Conservation (phyloP, 2,329 filamentous ascomycete species). For the Neurospora sp. region DNA sequence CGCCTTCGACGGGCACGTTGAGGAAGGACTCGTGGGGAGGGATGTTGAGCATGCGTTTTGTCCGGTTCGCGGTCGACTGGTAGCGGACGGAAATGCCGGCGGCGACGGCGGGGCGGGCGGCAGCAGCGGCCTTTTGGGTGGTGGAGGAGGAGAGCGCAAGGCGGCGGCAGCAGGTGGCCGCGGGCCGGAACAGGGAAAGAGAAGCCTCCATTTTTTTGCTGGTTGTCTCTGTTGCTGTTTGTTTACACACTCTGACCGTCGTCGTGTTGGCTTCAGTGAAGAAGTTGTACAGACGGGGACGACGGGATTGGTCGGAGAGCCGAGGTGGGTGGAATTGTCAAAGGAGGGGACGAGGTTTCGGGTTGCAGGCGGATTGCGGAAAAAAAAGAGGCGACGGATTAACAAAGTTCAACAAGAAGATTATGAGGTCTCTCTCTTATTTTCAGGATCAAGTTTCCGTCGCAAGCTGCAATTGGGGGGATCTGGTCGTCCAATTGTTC, state of each 20-base stretch:
- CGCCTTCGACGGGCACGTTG: slow-evolving; percentile 18
- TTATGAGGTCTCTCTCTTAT: not conserved
- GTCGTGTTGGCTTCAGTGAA: not conserved
- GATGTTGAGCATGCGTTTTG: slow-evolving; percentile 49
- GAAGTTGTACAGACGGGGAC: not conserved
- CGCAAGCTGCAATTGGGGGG: slow-evolving; percentile 1
- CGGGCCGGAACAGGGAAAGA: slow-evolving; percentile 11
- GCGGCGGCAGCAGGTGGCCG: slow-evolving; percentile 12
- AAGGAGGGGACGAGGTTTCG: not conserved
- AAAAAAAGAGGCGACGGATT: not conserved
- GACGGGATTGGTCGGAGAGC: not conserved
- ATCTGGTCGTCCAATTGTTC: not conserved
- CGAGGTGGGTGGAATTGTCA: not conserved
- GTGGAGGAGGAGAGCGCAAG: slow-evolving; percentile 2
- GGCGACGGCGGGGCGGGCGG: slow-evolving; percentile 19
- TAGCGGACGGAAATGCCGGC: slow-evolving; percentile 25
- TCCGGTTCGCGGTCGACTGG: slow-evolving; percentile 42
- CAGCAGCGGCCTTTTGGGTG: slow-evolving; percentile 13
- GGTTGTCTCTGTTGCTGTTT: not conserved
- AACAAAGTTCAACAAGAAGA: not conserved
- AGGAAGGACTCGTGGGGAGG: slow-evolving; percentile 53
- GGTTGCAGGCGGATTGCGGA: not conserved
- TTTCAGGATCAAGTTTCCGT: not conserved
- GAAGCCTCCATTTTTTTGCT: slow-evolving; percentile 15
- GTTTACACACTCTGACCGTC: not conserved